These are phyloP conservation scores for Dictyostelium brefeldianum DNA, from an alignment of 78 protist genomes.

Conservation along the genomic window DNA sequence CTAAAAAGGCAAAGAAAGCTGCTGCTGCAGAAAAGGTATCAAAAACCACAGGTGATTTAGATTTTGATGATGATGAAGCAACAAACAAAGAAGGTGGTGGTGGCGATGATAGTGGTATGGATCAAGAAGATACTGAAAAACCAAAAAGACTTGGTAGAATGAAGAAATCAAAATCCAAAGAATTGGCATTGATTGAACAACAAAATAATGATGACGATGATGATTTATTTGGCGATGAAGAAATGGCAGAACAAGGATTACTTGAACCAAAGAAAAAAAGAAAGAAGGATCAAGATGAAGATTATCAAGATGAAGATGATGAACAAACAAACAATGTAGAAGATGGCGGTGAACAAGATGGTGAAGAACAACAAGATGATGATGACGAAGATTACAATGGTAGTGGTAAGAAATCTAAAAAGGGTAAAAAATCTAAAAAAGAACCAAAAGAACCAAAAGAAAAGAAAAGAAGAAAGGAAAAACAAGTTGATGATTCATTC, in stretches of 20 bases:
- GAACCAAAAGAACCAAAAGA: constrained; percentile 10
- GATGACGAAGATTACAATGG: not conserved
- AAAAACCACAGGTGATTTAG: constrained; percentile 20
- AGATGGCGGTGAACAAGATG: not conserved
- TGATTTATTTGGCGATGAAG: not conserved
- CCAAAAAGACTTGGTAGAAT: not conserved
- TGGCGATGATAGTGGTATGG: not conserved
- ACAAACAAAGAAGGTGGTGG: not conserved
- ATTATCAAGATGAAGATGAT: constrained; percentile 11
- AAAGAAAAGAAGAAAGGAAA: constrained; percentile 1
- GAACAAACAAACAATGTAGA: not conserved
- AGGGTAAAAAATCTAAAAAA: not conserved
- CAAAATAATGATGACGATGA: not conserved
- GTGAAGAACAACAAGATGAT: not conserved
- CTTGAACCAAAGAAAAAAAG: constrained; percentile 28
- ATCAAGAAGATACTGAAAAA: not conserved
- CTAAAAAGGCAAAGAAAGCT: constrained; percentile 11
- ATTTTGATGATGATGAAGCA: constrained; percentile 12
- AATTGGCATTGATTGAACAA: too few species aligned
- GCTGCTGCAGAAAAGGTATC: not conserved
- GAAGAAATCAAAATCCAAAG: not conserved
- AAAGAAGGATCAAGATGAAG: constrained; percentile 29
- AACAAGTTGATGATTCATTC: not conserved
- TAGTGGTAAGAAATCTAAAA: not conserved
- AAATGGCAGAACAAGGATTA: not conserved